Evolutionary conservation across 2,329 filamentous ascomycete species (phyloP), one percentile per base, ranked within the genome.

Genomic region (Chrysoporthe cubensis): DNA sequence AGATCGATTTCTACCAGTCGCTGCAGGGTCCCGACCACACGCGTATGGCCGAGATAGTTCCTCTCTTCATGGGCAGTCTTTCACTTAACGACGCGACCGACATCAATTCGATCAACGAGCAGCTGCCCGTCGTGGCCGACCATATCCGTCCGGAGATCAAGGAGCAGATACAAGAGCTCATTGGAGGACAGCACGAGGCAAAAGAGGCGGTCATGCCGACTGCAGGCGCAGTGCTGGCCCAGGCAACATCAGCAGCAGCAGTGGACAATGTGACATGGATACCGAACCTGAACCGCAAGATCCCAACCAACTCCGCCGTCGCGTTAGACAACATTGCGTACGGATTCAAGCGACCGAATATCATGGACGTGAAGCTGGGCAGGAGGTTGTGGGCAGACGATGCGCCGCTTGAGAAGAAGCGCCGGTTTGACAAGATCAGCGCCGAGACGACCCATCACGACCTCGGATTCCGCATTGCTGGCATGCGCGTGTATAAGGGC

Each of bases 291-390:
- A 81, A 79, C 58, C 82, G 81, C 65, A 86, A 82, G 74, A 94
- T 98, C 69, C 84, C 88, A 34, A 97, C 94, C 0, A 89, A 94
- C 66, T 84, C 88, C 65, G 92, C 92, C 2, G 90, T 97, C 21
- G 94, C 97, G 14, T 83, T 98, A 40, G 91, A 94, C 76, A 97
- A 97, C 76, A 87, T 92, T 7, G 90, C 93, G 0, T 86, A 87
- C 71, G 93, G 93, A 0, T 98, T 94, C 82, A 87, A 87, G 74
- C 87, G 88, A 68, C 93, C 96, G 7, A 98, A 97, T 73, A 93
- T 99, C 8, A 83, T 99, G 67, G 96, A 99, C 76, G 87, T 97
- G 71, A 99, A 99, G 81, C 87, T 99, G 26, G 96, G 96, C 56
- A 86, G 89, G 62, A 87, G 92, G 43, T 81, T 99, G 6, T 98